Evolutionary conservation across 1,284 basidiomycete genomes (phyloP).

Genomic region (Sutorius eximius): DNA sequence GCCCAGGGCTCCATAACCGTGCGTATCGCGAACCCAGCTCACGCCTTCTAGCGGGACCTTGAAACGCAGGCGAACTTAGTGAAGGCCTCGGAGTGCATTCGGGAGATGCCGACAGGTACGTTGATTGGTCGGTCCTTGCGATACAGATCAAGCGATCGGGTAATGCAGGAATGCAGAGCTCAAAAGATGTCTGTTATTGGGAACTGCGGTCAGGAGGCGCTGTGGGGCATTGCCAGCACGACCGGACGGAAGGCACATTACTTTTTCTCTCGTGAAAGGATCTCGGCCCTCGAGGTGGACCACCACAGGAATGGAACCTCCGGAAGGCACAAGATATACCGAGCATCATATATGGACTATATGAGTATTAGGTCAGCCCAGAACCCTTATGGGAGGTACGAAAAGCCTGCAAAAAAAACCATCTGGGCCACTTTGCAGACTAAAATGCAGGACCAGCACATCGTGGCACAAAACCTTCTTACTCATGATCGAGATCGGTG

Average conservation of each 20-base stretch:
- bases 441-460: background rate
- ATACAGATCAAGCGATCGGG: background rate
- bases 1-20: background rate
- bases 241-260: background rate
- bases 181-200: background rate
- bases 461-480: slow-evolving; percentile 1
- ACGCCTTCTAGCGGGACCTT: background rate
- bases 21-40: background rate
- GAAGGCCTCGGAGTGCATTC: background rate
- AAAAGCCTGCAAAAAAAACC: background rate
- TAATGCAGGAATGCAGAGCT: background rate
- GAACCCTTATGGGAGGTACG: too few relatives aligned
- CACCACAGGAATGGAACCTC: slow-evolving; percentile 6
- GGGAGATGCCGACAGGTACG: slow-evolving; percentile 1
- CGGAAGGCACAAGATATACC: background rate
- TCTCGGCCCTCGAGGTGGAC: background rate
- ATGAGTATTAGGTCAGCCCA: background rate
- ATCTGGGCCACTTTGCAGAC: background rate
- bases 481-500: too few relatives aligned
- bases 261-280: background rate
- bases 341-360: too few relatives aligned
- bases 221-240: background rate
- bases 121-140: background rate
- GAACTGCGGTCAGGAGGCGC: background rate
- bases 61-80: background rate